Evolutionary conservation across 1,284 basidiomycete genomes (phyloP), one percentile per base, ranked within the genome.

Genomic region (Rhodotorula sp.): DNA sequence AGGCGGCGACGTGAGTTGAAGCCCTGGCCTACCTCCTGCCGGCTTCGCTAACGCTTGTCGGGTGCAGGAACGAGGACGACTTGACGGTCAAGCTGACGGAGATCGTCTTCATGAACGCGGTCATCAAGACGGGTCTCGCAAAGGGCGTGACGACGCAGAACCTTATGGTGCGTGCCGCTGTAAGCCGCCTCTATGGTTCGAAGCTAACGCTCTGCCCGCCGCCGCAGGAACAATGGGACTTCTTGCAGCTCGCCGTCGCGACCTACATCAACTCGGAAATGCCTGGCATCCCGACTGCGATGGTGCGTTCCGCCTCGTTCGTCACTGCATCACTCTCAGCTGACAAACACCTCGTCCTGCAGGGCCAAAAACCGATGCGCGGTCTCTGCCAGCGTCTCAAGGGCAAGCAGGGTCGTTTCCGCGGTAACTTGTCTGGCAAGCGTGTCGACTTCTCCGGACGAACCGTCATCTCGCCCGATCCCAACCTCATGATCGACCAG

Each of bases 211-310:
- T 44, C 11, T 0, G 13, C 5, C 2, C n/a, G 18, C 30, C 58
- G 13, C 40, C 58, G 20, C 75, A 92, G 91, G 94, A 95, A 86
- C 89, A 97, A 87, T 99, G 96, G 96, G 96, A 99, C 76, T 93
- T 95, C 73, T 84, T 99, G 7, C 93, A 96, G 79, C 85, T 96
- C 60, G 90, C 90, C 40, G 91, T 98, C 26, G 96, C 95, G 0
- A 89, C 99, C 86, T 99, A 99, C 81, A 91, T 99, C 84, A 99
- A 99, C 82, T 97, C 96, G 2, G 94, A 98, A 80, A 85, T 94
- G 22, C 96, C 96, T 7, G 95, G 95, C 56, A 88, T 96, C 44
- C 90, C 90, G 4, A 88, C 88, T 4, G 88, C 89, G 77, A 87
- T 80, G 62, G 83, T 82, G 47, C 69, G 78, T 57, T n/a, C 31